Percentiles rank a stretch among this genome's conserved stretches.
Conservation (phyloP, 2,329 filamentous ascomycete genomes). For the Xenoacremonium recifei region DNA sequence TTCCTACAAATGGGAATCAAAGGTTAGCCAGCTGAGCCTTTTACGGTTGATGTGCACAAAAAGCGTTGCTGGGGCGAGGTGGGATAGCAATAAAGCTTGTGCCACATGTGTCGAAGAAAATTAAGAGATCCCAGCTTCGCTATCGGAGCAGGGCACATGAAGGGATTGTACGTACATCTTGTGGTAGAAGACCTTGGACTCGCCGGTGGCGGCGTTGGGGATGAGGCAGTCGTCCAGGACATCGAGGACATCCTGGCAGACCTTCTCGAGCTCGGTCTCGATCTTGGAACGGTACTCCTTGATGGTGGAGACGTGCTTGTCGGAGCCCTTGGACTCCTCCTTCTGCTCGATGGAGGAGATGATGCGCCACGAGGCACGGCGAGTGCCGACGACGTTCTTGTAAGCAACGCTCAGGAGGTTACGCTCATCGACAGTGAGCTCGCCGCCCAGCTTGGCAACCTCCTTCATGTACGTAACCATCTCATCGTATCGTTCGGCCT, state of each 20-base stretch:
- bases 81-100: not conserved
- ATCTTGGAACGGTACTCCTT: slow-evolving; percentile 98
- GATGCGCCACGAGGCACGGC: slow-evolving; percentile 98
- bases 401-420: slow-evolving; percentile 98
- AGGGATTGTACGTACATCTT: slow-evolving; percentile 88
- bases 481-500: slow-evolving; percentile 99
- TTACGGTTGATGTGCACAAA: too few species aligned
- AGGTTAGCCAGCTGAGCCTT: slow-evolving; percentile 10
- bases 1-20: slow-evolving; percentile 59
- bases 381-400: slow-evolving; percentile 99
- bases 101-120: not conserved
- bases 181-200: slow-evolving; percentile 99
- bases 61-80: slow-evolving; percentile 1
- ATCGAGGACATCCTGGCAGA: slow-evolving; percentile 96
- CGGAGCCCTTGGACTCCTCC: slow-evolving; percentile 97
- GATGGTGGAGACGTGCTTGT: slow-evolving; percentile 92
- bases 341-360: slow-evolving; percentile 99
- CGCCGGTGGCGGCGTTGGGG: slow-evolving; percentile 91
- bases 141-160: slow-evolving; percentile 18
- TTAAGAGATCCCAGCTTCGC: not conserved
- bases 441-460: slow-evolving; percentile 83
- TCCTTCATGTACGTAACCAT: slow-evolving; percentile 99
- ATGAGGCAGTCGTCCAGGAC: slow-evolving; percentile 92
- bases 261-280: slow-evolving; percentile 93
- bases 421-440: slow-evolving; percentile 93